phyloP scores from a whole-genome alignment of 257 asterid species.

The Solanum sejunctum region DNA sequence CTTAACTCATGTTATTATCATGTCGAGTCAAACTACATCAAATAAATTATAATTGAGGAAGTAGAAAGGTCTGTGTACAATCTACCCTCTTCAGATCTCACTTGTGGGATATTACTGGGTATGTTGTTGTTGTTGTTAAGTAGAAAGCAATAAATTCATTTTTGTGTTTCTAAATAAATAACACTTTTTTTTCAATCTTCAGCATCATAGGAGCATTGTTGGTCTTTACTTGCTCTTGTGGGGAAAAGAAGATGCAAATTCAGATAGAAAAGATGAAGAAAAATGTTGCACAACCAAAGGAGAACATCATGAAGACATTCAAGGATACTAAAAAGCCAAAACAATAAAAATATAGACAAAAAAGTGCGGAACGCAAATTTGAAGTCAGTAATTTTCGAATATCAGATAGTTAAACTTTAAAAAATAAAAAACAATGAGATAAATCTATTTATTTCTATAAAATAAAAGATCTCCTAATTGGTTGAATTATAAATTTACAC shows the following conservation, averaged over 20 bases:
- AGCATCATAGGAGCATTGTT: conserved; percentile 56
- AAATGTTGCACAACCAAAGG: neutral
- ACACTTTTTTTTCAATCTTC: conserved; percentile 1
- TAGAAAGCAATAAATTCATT: neutral
- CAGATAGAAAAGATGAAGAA: conserved; percentile 20
- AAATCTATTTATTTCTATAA: too few species aligned
- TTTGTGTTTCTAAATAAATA: neutral
- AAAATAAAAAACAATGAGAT: neutral
- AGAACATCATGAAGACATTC: conserved; percentile 11
- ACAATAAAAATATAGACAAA: neutral
- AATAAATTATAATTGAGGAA: neutral
- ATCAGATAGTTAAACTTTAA: neutral
- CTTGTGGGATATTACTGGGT: too few species aligned
- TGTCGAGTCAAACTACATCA: neutral
- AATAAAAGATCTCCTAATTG: conserved; percentile 50
- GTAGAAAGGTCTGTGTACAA: too few species aligned
- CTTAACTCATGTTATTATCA: neutral
- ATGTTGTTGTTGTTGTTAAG: too few species aligned
- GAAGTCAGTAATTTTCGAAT: rapidly evolving
- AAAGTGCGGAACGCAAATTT: too few species aligned
- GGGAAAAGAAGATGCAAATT: conserved; percentile 59
- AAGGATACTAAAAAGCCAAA: neutral
- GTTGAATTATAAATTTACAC: conserved; percentile 30
- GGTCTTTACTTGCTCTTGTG: conserved; percentile 69
- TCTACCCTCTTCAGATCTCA: too few species aligned